Percentiles rank a stretch among this genome's conserved stretches.
phyloP scores from a whole-genome alignment of 164 flowering plant species.

The Annona squamosa region DNA sequence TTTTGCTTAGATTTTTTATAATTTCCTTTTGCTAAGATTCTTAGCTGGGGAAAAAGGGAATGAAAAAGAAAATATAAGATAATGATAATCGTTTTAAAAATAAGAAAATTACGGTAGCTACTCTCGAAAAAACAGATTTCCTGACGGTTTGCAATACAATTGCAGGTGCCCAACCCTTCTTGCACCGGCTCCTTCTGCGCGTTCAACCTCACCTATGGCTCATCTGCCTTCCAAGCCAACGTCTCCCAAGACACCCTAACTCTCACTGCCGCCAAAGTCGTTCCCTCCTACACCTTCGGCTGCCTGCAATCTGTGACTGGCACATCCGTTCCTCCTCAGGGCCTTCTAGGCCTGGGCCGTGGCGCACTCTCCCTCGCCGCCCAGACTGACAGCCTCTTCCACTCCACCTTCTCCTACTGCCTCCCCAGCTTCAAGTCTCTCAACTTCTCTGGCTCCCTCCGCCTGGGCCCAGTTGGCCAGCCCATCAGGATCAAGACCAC shows the following conservation, averaged over 20 bases:
- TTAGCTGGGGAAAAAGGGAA: too few relatives aligned
- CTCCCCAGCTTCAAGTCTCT: slow-evolving; percentile 68
- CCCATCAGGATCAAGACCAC: slow-evolving; percentile 70
- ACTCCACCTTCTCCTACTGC: slow-evolving; percentile 88
- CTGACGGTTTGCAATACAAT: background rate
- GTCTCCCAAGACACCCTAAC: slow-evolving; percentile 59
- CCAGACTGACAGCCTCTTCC: slow-evolving; percentile 57
- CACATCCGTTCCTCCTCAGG: slow-evolving; percentile 68
- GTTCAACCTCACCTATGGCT: slow-evolving; percentile 74
- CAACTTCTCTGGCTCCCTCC: slow-evolving; percentile 67
- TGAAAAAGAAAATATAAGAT: too few relatives aligned
- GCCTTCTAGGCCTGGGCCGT: slow-evolving; percentile 80
- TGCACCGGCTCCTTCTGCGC: slow-evolving; percentile 43
- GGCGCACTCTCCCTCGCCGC: slow-evolving; percentile 72
- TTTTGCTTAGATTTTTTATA: too few relatives aligned
- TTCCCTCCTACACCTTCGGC: slow-evolving; percentile 68
- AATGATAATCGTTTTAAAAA: too few relatives aligned
- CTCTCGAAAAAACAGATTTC: background rate
- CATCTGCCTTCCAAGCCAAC: slow-evolving; percentile 51
- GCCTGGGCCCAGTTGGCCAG: slow-evolving; percentile 70
- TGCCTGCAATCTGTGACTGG: slow-evolving; percentile 61
- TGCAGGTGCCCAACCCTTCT: slow-evolving; percentile 53
- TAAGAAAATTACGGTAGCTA: background rate
- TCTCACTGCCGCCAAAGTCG: slow-evolving; percentile 42
- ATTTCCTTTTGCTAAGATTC: too few relatives aligned